Base-by-base conservation (phyloP, 2,329 filamentous ascomycete genomes). In the Pseudogymnoascus sp. region DNA sequence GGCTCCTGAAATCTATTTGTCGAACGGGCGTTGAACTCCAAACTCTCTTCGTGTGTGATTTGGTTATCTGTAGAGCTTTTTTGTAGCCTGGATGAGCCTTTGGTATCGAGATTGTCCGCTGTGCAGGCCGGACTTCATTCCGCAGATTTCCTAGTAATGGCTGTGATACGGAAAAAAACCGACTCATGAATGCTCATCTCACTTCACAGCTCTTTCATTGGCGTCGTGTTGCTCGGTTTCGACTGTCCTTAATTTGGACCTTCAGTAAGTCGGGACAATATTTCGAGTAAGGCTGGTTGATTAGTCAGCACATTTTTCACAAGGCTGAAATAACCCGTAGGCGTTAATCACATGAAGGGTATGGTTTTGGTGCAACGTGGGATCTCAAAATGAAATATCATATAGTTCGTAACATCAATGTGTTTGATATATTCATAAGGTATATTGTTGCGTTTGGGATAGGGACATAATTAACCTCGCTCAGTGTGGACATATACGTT, bases 271-370 rank as follows among this genome's bases (percentile, higher is more conserved):
- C 16, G n/a, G 9, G 16, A 21, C 16, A 56, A 56, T 56, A 56
- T 36, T 56, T 56, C n/a, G 28, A 56, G 16, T 11, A 56, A 56
- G 49, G 49, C 49, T 56, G 49, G 28, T 43, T 11, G 40, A 49
- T 56, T 16, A 56, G 28, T 56, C 49, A 56, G 28, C 28, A 56
- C 9, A 21, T 34, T 18, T 5, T 49, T 56, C 28, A 28, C 49
- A 36, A 56, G 49, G 49, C 49, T 56, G 49, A 56, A 49, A 49
- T n/a, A 25, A 16, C 43, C 28, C 23, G 9, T 42, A 5, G 14
- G 14, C 37, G 37, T 38, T 38, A 38, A 38, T 14, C 40, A 43
- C 37, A 23, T 21, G 31, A 34, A 16, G 23, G n/a, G 46, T 6
- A 28, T 18, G n/a, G n/a, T 34, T 8, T 18, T 18, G 25, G 5